phyloP scores from a whole-genome alignment of 73 alveolate genomes.

The Breviolum minutum region DNA sequence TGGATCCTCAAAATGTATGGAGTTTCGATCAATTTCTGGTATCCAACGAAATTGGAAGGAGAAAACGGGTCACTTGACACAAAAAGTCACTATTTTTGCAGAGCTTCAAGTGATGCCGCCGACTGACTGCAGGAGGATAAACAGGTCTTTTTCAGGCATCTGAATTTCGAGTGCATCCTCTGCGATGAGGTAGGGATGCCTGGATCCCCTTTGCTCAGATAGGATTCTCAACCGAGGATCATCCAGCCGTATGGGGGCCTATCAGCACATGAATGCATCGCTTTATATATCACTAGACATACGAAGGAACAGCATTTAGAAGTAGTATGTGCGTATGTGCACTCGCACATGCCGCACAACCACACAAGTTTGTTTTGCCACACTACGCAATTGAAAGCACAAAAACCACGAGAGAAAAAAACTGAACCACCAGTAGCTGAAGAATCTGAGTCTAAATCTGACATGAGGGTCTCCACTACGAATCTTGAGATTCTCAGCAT shows the following conservation, averaged over 20 bases:
- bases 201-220: background rate
- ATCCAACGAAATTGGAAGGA: background rate
- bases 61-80: background rate
- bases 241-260: background rate
- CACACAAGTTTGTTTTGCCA: too few species aligned
- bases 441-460: too few species aligned
- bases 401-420: too few species aligned
- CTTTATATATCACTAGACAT: background rate
- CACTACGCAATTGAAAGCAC: too few species aligned
- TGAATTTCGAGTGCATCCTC: slow-evolving; percentile 97
- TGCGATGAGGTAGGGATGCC: slow-evolving; percentile 97
- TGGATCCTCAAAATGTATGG: background rate
- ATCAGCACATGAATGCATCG: background rate
- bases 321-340: too few species aligned
- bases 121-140: slow-evolving; percentile 84
- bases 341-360: too few species aligned
- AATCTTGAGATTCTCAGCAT: too few species aligned
- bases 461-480: too few species aligned
- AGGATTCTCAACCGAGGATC: background rate
- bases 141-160: slow-evolving; percentile 81
- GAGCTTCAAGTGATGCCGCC: slow-evolving; percentile 96
- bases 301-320: too few species aligned
- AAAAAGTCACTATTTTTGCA: slow-evolving; percentile 19
- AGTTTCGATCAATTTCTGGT: background rate
- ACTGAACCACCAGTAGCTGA: too few species aligned